Evolutionary conservation across 1,139 yeast species (phyloP).

Genomic region (Scheffersomyces titani): DNA sequence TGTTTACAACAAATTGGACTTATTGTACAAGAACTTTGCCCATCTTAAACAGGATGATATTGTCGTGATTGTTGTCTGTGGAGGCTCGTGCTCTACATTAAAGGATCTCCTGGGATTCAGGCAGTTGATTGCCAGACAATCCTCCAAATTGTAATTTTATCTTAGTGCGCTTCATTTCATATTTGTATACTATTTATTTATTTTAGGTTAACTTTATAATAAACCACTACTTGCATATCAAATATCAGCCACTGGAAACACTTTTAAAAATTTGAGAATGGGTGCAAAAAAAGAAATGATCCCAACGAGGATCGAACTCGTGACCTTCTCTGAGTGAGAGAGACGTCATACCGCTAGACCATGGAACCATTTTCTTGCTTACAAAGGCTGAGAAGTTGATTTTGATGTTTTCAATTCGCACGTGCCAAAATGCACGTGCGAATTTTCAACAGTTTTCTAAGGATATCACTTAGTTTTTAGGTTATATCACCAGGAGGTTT

Average conservation of each 20-base stretch:
- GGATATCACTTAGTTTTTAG: too few relatives aligned
- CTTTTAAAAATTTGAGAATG: background rate
- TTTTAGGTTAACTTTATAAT: background rate
- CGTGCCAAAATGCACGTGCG: too few relatives aligned
- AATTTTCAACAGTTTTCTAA: too few relatives aligned
- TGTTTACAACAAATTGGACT: conserved; percentile 39
- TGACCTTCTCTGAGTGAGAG: conserved; percentile 43
- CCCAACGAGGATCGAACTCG: conserved; percentile 46
- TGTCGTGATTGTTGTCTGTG: conserved; percentile 62
- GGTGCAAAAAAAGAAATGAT: conserved; percentile 19
- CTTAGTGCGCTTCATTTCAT: background rate
- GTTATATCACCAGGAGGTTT: too few relatives aligned
- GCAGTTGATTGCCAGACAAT: conserved; percentile 13
- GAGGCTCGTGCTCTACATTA: conserved; percentile 52
- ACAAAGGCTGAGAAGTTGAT: too few relatives aligned
- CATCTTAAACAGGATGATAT: conserved; percentile 47
- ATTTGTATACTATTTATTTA: background rate
- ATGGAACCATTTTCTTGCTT: conserved; percentile 23
- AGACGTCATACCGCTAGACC: conserved; percentile 45
- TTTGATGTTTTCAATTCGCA: too few relatives aligned
- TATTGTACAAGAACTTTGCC: conserved; percentile 31
- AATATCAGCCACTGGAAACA: too few relatives aligned
- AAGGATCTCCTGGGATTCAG: conserved; percentile 14
- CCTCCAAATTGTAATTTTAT: conserved; percentile 11
- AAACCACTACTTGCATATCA: background rate